phyloP scores from a whole-genome alignment of 768 basidiomycete genomes.

The Lactifluus pinguis region DNA sequence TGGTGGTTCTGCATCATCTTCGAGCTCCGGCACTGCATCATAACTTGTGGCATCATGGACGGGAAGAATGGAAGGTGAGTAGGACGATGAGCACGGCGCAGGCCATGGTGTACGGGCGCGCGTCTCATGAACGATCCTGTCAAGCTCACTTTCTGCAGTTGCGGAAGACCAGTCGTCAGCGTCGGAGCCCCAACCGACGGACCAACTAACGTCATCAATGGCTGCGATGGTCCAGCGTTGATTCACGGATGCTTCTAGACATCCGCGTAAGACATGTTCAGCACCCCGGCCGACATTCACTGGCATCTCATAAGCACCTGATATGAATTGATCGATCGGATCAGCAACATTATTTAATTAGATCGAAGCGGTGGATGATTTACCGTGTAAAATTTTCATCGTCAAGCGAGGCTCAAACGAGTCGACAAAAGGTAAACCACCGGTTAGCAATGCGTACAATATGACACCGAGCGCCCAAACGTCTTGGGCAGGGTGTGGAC shows the following conservation, averaged over 20 bases:
- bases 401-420: conserved; percentile 86
- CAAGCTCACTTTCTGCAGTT: conserved; percentile 24
- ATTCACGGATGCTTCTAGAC: conserved; percentile 54
- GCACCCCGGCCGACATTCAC: conserved; percentile 48
- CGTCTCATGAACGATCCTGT: conserved; percentile 32
- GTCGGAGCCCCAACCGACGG: conserved; percentile 58
- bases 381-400: conserved; percentile 85
- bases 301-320: conserved; percentile 59
- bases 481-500: conserved; percentile 69
- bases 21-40: conserved; percentile 17
- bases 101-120: conserved; percentile 21
- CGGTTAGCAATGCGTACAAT: conserved; percentile 77
- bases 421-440: conserved; percentile 81
- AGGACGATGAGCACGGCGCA: conserved; percentile 11
- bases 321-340: not conserved
- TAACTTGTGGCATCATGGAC: conserved; percentile 1
- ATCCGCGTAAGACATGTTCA: conserved; percentile 67
- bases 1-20: conserved; percentile 11
- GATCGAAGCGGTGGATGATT: conserved; percentile 23
- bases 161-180: conserved; percentile 29
- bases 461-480: conserved; percentile 94
- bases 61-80: not conserved
- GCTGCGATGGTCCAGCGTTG: conserved; percentile 73
- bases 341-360: conserved; percentile 16
- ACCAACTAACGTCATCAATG: conserved; percentile 77